Conservation (phyloP, 306 rosid genomes). For the Castanea sativa region DNA sequence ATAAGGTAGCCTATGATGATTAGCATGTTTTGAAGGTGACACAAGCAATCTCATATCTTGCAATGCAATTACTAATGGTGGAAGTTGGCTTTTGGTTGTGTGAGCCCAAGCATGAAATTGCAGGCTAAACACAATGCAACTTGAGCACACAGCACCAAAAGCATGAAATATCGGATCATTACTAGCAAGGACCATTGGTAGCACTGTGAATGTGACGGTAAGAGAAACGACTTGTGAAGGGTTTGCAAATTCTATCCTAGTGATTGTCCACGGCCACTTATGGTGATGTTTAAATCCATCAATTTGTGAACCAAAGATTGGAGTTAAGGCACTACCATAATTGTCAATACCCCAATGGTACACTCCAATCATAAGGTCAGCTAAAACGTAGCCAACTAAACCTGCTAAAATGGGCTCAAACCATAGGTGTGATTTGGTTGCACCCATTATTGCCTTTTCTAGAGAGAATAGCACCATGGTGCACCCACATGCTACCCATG, state of each 20-base stretch:
- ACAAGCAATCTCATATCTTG: conserved; percentile 67
- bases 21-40: conserved; percentile 57
- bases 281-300: conserved; percentile 90
- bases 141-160: conserved; percentile 55
- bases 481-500: too few species aligned
- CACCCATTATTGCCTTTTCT: conserved; percentile 44
- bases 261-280: conserved; percentile 83
- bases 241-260: conserved; percentile 74
- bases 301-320: conserved; percentile 68
- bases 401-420: conserved; percentile 42
- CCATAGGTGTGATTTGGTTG: conserved; percentile 36
- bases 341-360: conserved; percentile 90
- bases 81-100: conserved; percentile 69
- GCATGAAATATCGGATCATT: conserved; percentile 52
- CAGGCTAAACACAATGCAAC: conserved; percentile 92
- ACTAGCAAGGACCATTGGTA: conserved; percentile 57
- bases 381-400: conserved; percentile 58
- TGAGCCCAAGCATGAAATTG: conserved; percentile 98
- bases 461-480: conserved; percentile 31
- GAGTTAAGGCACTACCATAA: conserved; percentile 60
- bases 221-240: conserved; percentile 63
- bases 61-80: conserved; percentile 46
- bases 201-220: conserved; percentile 49
- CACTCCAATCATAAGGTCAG: conserved; percentile 79
- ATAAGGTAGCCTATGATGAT: conserved; percentile 73